Base-by-base conservation (phyloP, 352 stramenopile species). In the Achlya hypogyna region DNA sequence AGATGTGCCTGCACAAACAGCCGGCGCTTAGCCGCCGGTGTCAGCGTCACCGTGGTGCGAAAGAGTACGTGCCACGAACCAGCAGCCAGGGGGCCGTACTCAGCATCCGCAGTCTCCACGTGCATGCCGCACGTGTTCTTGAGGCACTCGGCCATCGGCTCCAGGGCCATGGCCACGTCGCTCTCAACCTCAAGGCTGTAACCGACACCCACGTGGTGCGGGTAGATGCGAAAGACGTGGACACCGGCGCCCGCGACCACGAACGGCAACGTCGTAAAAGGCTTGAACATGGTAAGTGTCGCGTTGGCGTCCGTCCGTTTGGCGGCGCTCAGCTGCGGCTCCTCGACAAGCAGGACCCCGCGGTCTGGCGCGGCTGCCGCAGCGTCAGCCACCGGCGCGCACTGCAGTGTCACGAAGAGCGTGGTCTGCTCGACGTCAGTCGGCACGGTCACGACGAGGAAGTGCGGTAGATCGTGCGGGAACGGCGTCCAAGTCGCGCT, bases 1-100 rank as follows among this genome's bases (percentile, higher is more conserved):
- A 91, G n/a, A 51, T 89, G 70, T 25, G 90, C 58, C 67, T 88
- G 78, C 16, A 89, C 29, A 32, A 74, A 72, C 9, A 91, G 51
- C 23, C 60, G 60, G n/a, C 32, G 20, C 2, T 56, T 3, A 16
- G 49, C 8, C 20, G 12, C 8, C 0, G 35, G 31, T 12, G 5
- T 38, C 12, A 27, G 28, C 27, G 58, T 28, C 4, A 67, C 2
- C 0, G 60, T 51, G 5, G 45, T 52, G 8, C 1, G 56, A 16
- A 47, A 43, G 1, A 58, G 32, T 45, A 67, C 25, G 27, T 56
- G 45, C 60, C 60, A 67, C 32, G 60, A 14, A 6, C 20, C 18
- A 1, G 18, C 42, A 8, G 60, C 28, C 45, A 67, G 56, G 6
- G 51, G 42, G 18, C 22, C 23, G 34, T 67, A 67, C 47, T 49